phyloP scores from a whole-genome alignment of 2,329 filamentous ascomycete genomes.

The Cryphonectria radicalis region DNA sequence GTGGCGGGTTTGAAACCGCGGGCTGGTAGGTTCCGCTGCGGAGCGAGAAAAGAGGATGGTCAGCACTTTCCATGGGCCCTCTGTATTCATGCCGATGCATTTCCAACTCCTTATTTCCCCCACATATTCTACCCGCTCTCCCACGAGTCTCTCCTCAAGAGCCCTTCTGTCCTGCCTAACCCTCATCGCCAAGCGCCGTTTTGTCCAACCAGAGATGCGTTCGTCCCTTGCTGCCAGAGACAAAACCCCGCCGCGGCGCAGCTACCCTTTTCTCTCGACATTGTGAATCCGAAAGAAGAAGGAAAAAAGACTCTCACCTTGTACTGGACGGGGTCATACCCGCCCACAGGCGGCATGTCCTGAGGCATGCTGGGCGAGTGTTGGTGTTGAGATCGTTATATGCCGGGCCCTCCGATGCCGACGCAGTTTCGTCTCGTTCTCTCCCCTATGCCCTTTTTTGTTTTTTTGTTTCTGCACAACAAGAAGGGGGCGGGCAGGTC shows the following conservation, averaged over 20 bases:
- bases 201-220: not conserved
- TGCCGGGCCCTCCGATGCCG: slow-evolving; percentile 7
- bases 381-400: not conserved
- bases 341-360: slow-evolving; percentile 94
- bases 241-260: no score
- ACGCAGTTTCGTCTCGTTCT: slow-evolving; percentile 9
- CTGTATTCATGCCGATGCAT: not conserved
- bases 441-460: not conserved
- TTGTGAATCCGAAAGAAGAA: not conserved
- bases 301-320: slow-evolving; percentile 64
- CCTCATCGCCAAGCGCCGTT: not conserved
- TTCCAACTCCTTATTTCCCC: not conserved
- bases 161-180: not conserved
- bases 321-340: slow-evolving; percentile 97
- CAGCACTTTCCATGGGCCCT: not conserved
- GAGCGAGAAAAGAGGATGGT: slow-evolving; percentile 6
- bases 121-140: not conserved
- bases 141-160: not conserved
- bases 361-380: slow-evolving; percentile 75
- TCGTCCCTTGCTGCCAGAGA: not conserved
- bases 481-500: not conserved
- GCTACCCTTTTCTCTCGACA: not conserved
- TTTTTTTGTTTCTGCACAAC: not conserved
- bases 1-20: slow-evolving; percentile 85
- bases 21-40: slow-evolving; percentile 85